These are phyloP conservation scores for Saturnispora gosingensis DNA, from an alignment of 805 yeast species.

Conservation along the genomic window DNA sequence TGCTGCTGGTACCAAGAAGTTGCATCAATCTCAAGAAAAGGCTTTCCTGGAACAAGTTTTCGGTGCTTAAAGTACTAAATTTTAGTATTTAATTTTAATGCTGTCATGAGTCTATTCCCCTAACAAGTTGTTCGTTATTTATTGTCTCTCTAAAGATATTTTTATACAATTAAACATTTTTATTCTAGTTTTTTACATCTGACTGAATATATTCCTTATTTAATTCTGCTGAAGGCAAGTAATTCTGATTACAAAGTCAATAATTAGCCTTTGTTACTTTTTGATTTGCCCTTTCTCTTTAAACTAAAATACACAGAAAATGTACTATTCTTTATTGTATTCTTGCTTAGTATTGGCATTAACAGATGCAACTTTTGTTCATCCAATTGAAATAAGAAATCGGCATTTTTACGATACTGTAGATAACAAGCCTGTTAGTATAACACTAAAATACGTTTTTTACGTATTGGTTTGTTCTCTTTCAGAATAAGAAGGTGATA, in stretches of 20 bases:
- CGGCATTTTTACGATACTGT: conserved; percentile 68
- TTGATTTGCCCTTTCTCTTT: background rate
- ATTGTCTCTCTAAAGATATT: background rate
- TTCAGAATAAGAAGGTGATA: conserved; percentile 10
- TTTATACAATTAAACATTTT: background rate
- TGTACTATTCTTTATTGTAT: background rate
- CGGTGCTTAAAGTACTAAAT: conserved; percentile 13
- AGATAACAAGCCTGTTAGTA: conserved; percentile 59
- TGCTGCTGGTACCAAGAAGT: conserved; percentile 92
- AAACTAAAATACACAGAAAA: background rate
- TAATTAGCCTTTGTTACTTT: background rate
- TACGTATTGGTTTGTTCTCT: background rate
- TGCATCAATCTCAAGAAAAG: conserved; percentile 83
- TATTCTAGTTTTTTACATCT: background rate
- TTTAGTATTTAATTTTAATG: background rate
- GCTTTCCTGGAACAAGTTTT: conserved; percentile 77
- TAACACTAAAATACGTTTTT: background rate
- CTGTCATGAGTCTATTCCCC: background rate
- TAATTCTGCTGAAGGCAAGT: background rate
- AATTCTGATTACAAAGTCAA: background rate
- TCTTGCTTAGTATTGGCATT: background rate
- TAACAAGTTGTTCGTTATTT: background rate
- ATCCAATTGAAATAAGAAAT: conserved; percentile 64
- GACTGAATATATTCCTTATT: background rate
- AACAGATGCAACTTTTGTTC: conserved; percentile 11